Conservation (phyloP, 306 rosid species). For the Pterocarpus macrocarpus region DNA sequence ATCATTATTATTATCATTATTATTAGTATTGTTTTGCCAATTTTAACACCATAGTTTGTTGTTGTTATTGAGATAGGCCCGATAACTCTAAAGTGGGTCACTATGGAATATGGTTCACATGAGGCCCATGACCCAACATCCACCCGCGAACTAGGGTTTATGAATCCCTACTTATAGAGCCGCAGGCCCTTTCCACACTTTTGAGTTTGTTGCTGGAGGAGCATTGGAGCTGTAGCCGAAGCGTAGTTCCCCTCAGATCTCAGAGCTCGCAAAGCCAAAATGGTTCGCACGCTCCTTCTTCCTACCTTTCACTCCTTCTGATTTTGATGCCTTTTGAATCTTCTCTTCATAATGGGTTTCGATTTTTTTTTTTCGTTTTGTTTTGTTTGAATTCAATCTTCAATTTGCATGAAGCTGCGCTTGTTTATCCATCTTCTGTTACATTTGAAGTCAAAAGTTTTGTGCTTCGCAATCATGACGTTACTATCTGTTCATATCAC, state of each 20-base stretch:
- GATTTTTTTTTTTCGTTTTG: not conserved
- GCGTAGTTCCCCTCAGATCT: conserved; percentile 10
- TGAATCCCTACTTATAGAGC: not conserved
- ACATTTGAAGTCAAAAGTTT: not conserved
- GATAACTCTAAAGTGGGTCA: too few relatives aligned
- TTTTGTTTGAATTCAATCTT: not conserved
- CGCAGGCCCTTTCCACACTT: not conserved
- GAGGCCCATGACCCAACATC: too few relatives aligned
- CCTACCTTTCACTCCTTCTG: not conserved
- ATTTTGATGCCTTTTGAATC: not conserved
- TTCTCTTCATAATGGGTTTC: not conserved
- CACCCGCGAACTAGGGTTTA: too few relatives aligned
- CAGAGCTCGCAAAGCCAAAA: not conserved
- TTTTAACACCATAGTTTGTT: too few relatives aligned
- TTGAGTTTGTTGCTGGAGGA: not conserved
- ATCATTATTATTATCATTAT: too few relatives aligned
- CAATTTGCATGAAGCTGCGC: not conserved
- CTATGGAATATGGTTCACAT: too few relatives aligned
- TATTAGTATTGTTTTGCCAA: too few relatives aligned
- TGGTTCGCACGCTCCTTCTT: conserved; percentile 28
- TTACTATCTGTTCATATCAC: not conserved
- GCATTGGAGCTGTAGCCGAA: not conserved
- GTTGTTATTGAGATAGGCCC: too few relatives aligned
- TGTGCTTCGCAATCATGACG: not conserved
- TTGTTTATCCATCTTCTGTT: not conserved